Base-by-base conservation (phyloP, 2,329 filamentous ascomycete species). In the Elsinoe necatrix region DNA sequence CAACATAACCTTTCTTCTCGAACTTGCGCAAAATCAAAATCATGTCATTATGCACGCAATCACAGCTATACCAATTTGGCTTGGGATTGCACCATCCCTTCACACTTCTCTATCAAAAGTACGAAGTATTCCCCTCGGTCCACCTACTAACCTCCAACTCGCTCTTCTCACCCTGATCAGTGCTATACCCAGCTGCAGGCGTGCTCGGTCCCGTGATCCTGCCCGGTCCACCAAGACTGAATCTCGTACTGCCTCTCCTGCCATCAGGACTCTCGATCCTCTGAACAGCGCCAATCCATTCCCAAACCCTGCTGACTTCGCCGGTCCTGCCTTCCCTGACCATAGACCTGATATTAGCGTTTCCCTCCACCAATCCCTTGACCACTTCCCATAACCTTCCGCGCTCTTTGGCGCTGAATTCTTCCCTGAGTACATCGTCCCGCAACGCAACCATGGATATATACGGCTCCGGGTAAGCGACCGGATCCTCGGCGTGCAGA, bases 391-490 rank as follows among this genome's bases (percentile, higher is more conserved):
- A 98, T 52, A 98, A 76, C 57, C 82, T 81, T 67, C 93, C 86
- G 35, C 93, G 80, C 64, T 90, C 82, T 7, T 79, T 77, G 18
- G 91, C 78, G 2, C 81, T 85, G 69, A 96, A 89, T 60, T 95
- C 84, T 25, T 86, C 82, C 18, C 92, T 80, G 37, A 98, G 77
- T 2, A 98, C 85, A 66, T 97, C 92, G 66, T 98, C 93, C 59
- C 93, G 80, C 55, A 98, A 75, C 68, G 97, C 93, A 0, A 88
- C 88, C 63, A 96, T 81, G 66, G 89, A 88, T 60, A 98, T 81
- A 73, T 87, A 95, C 1, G 84, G 78, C 60, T 96, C 91, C 16
- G 83, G 80, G 54, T 78, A 84, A 59, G 69, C 79, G 69, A 68
- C 83, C 68, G 70, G 82, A 43, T 83, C 81, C 54, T 79, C 75